Base-by-base conservation (phyloP, 2,329 filamentous ascomycete genomes). In the Samsoniella hepiali region DNA sequence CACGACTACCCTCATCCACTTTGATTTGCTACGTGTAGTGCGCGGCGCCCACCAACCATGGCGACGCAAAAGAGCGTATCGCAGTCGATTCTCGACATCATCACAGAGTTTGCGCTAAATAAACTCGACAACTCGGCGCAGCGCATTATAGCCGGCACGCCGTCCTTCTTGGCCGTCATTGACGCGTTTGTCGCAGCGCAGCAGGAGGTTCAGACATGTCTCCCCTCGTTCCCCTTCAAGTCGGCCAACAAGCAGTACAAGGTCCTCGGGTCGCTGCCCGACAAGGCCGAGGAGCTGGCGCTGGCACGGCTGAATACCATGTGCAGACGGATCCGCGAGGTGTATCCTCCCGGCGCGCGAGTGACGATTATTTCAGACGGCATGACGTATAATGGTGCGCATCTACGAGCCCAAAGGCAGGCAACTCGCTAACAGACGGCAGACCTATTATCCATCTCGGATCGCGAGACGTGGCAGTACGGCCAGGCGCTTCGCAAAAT, bases 321-420 rank as follows among this genome's bases (percentile, higher is more conserved):
- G 66, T 74, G 72, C n/a, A 29, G 36, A 2, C 63, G 66, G 4
- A 73, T 74, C n/a, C 32, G 62, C 1, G 62, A 72, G 2, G 44
- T 73, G 1, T 74, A 74, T n/a, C 6, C 49, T 0, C 72, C 72
- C 5, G 72, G 72, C 1, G 72, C 72, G 1, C 49, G 66, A 11
- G 63, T 70, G 2, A 77, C 75, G 22, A 83, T 85, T 44, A 76
- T 82, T 10, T 84, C 82, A 0, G 82, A 84, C 67, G 82, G 82
- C 0, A 73, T 84, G 17, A 78, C 81, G 1, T 85, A 84, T 51
- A 84, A 83, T 63, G 82, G 81, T 82, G 67, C 32, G 72, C 68
- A 17, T 15, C 29, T 15, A 36, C 22, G 5, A 27, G 8, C 27
- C 13, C 9, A 11, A 5, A 8, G 11, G n/a, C 22, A 6, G 9